Evolutionary conservation across 331 rosid genomes (phyloP), one percentile per base, ranked within the genome.

Genomic region (Malus hybrid): DNA sequence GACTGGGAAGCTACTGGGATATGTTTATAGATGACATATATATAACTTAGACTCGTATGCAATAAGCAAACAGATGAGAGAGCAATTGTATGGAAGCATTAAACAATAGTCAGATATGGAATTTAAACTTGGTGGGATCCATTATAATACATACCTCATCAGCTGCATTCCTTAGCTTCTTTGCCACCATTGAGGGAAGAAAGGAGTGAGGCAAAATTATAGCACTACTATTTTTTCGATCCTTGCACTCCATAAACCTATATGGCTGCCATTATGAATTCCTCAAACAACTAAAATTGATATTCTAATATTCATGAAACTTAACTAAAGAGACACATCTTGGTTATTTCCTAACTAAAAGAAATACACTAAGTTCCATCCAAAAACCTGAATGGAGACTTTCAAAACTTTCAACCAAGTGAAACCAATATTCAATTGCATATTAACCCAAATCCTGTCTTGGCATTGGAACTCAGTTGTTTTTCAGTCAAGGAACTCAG

Each of bases 161-260:
- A 63, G 97, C 97, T 11, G 87, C 91, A 61, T 75, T 86, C 77
- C 98, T 88, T 69, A 92, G 76, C 64, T 87, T 92, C 71, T 81
- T 71, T 27, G 99, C 91, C 15, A 96, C 93, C 97, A 81, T 84
- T 16, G 90, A 84, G 48, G 97, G 98, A 42, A 95, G 93, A 83
- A 89, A 95, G 60, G 94, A 84, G 79, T 92, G 88, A 44, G 96
- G 93, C 85, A 95, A 71, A 87, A 85, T 69, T 75, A 90, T 71
- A 57, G 86, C 81, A 84, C 89, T 92, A 24, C 83, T 96, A 67
- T 92, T 87, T 79, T 89, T 95, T 83, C 98, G 89, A 68, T 90
- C 93, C 91, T 92, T 95, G 93, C 99, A 95, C 86, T 95, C 99
- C 90, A 90, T 88, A 86, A 92, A 95, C 99, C 99, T 95, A 85